A percentile compares a stretch with the other conserved stretches of the same genome.
Evolutionary conservation across 1,284 basidiomycete species (phyloP).

Genomic region (Austroboletus niveus): DNA sequence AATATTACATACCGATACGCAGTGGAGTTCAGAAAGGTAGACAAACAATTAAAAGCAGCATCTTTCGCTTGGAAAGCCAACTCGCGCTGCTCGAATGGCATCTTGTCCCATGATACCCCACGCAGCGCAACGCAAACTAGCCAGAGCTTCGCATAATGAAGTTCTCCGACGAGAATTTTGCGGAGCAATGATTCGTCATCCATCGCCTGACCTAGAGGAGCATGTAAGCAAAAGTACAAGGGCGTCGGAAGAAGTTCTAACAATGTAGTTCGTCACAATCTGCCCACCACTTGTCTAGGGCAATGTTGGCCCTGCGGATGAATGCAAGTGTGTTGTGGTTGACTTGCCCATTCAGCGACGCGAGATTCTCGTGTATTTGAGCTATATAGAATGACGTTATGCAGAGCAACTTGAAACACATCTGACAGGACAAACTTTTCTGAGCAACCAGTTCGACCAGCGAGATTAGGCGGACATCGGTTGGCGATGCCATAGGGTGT

Average conservation of each 20-base stretch:
- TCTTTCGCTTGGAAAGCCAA: slow-evolving; percentile 93
- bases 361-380: slow-evolving; percentile 86
- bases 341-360: slow-evolving; percentile 82
- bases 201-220: slow-evolving; percentile 62
- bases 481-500: slow-evolving; percentile 85
- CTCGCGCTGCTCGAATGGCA: slow-evolving; percentile 90
- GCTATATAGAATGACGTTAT: slow-evolving; percentile 44
- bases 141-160: slow-evolving; percentile 92
- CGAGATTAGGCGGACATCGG: slow-evolving; percentile 84
- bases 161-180: slow-evolving; percentile 82
- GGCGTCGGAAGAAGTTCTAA: slow-evolving; percentile 33
- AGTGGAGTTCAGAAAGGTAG: slow-evolving; percentile 74
- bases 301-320: slow-evolving; percentile 80
- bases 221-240: slow-evolving; percentile 6
- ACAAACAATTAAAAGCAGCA: slow-evolving; percentile 81
- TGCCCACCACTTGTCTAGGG: slow-evolving; percentile 85
- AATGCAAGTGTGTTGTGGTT: slow-evolving; percentile 83
- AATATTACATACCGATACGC: slow-evolving; percentile 61
- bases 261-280: slow-evolving; percentile 85
- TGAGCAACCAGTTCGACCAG: slow-evolving; percentile 89
- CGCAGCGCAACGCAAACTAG: slow-evolving; percentile 88
- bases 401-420: slow-evolving; percentile 16
- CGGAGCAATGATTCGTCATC: slow-evolving; percentile 82
- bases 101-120: slow-evolving; percentile 91
- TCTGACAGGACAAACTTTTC: slow-evolving; percentile 56